phyloP scores from a whole-genome alignment of 2,329 filamentous ascomycete species.

The Pseudogymnoascus sp. region DNA sequence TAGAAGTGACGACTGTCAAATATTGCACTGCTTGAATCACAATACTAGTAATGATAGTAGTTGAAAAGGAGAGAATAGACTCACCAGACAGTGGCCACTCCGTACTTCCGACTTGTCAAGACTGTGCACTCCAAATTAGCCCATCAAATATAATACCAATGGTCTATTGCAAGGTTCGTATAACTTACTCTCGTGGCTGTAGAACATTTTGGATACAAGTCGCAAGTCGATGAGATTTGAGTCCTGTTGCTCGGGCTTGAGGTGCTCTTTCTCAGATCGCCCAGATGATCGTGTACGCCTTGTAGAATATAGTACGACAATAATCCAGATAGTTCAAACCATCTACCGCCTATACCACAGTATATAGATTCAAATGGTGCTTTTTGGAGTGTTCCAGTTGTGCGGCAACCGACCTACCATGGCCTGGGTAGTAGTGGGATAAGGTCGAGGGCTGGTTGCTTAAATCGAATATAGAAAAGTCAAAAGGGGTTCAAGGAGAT shows the following conservation, averaged over 20 bases:
- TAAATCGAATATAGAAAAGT: background rate
- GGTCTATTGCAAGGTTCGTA: background rate
- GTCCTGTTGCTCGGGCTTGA: background rate
- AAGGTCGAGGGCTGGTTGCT: background rate
- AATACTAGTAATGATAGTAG: background rate
- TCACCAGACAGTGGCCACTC: conserved; percentile 90
- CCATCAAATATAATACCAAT: background rate
- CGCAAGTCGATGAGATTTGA: background rate
- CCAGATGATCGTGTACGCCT: background rate
- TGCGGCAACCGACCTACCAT: background rate
- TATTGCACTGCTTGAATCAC: background rate
- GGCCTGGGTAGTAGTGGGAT: background rate
- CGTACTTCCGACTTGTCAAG: conserved; percentile 78
- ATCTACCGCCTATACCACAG: background rate
- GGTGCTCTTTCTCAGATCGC: background rate
- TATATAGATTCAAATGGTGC: background rate
- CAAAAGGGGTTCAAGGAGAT: background rate
- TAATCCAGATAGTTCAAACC: background rate
- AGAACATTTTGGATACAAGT: conserved; percentile 63
- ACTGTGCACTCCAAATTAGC: conserved; percentile 38
- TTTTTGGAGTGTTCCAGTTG: background rate
- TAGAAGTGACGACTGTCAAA: conserved; percentile 29
- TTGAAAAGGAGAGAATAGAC: conserved; percentile 19
- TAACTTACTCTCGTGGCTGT: conserved; percentile 80
- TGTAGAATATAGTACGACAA: background rate